These are phyloP conservation scores for Leishmania aethiopica DNA, from an alignment of 208 protist genomes.

Conservation along the genomic window DNA sequence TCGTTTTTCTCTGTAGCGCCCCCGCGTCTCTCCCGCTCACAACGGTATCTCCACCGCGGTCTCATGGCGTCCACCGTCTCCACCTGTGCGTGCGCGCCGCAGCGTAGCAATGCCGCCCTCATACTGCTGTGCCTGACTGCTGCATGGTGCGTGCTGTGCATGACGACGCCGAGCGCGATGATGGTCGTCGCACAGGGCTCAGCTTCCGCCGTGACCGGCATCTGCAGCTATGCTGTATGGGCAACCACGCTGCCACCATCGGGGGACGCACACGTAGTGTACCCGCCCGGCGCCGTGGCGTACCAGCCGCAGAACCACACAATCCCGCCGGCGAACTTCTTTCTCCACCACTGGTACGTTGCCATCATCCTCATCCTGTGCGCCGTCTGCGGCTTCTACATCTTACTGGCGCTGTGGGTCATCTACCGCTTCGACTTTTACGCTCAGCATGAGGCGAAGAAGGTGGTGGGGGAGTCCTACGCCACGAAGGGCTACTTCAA, in stretches of 20 bases:
- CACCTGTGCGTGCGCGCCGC: no score
- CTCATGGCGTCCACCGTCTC: background rate
- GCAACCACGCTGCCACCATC: background rate
- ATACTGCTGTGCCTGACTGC: background rate
- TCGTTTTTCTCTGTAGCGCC: background rate
- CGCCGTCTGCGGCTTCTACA: slow-evolving; percentile 6
- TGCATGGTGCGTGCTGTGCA: slow-evolving; percentile 3
- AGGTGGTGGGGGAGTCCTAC: background rate
- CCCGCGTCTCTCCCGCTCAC: background rate
- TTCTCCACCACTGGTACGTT: background rate
- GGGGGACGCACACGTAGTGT: background rate
- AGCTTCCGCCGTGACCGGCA: background rate
- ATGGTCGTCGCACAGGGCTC: slow-evolving; percentile 20
- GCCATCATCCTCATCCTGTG: background rate
- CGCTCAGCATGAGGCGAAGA: slow-evolving; percentile 2
- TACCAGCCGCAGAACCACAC: background rate
- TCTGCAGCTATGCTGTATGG: background rate
- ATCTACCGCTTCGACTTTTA: background rate
- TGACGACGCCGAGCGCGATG: background rate
- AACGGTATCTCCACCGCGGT: no score
- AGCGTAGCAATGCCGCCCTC: background rate
- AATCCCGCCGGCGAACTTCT: background rate
- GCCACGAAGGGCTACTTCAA: background rate
- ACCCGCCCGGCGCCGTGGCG: background rate
- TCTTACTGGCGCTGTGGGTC: background rate